phyloP scores from a whole-genome alignment of 306 rosid species.

The Lagenaria siceraria region DNA sequence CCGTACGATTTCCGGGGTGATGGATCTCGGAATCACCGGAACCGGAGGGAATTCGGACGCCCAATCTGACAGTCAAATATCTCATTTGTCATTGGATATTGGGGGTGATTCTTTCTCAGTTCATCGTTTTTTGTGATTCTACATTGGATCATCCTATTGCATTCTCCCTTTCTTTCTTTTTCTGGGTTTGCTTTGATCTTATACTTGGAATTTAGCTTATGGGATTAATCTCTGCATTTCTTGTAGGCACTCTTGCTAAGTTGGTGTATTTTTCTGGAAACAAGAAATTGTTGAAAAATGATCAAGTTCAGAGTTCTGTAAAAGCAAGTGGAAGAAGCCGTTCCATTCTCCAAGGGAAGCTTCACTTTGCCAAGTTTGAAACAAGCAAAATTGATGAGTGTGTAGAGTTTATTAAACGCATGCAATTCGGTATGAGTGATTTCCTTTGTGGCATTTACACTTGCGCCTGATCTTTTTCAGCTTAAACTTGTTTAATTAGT shows the following conservation, averaged over 20 bases:
- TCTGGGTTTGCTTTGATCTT: not conserved
- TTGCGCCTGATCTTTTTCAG: not conserved
- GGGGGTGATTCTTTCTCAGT: conserved; percentile 42
- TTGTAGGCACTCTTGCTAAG: conserved; percentile 70
- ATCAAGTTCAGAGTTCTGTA: conserved; percentile 24
- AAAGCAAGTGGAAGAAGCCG: conserved; percentile 14
- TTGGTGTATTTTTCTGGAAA: conserved; percentile 66
- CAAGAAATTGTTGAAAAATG: conserved; percentile 19
- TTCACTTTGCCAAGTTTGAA: conserved; percentile 70
- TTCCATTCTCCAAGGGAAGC: conserved; percentile 54
- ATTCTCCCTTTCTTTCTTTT: not conserved
- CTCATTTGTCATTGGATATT: conserved; percentile 81
- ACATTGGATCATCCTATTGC: not conserved
- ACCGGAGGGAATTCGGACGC: conserved; percentile 20
- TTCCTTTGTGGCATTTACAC: conserved; percentile 6
- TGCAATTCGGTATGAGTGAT: conserved; percentile 60
- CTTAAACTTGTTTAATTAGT: not conserved
- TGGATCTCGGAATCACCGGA: conserved; percentile 34
- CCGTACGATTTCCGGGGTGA: conserved; percentile 1
- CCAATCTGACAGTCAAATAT: conserved; percentile 21
- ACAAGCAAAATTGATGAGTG: conserved; percentile 76
- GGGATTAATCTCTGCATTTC: not conserved
- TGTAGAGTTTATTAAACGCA: conserved; percentile 55
- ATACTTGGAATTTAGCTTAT: not conserved
- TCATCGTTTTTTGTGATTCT: not conserved